phyloP scores from a whole-genome alignment of 352 stramenopile genomes.

The Globisporangium okanoganense region DNA sequence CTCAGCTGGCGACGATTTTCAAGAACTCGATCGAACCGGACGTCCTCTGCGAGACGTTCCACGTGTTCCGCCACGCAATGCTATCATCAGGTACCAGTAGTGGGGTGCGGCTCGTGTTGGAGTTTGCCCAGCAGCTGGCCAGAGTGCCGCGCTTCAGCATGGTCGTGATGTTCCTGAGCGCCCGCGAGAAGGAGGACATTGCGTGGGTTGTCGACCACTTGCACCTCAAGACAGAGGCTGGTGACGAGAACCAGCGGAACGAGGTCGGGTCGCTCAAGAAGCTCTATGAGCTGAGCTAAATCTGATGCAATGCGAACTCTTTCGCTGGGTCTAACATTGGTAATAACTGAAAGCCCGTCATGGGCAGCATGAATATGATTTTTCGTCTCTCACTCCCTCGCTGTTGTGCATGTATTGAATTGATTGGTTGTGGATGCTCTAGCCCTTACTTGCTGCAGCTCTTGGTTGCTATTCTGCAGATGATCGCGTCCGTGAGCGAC shows the following conservation, averaged over 20 bases:
- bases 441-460: slow-evolving; percentile 71
- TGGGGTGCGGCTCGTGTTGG: slow-evolving; percentile 22
- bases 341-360: background rate
- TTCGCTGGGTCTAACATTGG: background rate
- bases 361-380: background rate
- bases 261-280: slow-evolving; percentile 31
- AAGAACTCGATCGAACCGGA: slow-evolving; percentile 77
- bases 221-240: slow-evolving; percentile 8
- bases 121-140: slow-evolving; percentile 34
- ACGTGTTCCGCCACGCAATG: slow-evolving; percentile 32
- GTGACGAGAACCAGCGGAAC: slow-evolving; percentile 7
- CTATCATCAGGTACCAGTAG: background rate
- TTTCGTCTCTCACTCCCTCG: background rate
- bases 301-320: background rate
- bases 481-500: slow-evolving; percentile 62
- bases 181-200: slow-evolving; percentile 56
- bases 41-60: slow-evolving; percentile 65
- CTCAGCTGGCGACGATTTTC: slow-evolving; percentile 43
- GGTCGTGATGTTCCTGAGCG: slow-evolving; percentile 75
- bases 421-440: background rate
- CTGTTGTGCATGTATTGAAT: slow-evolving; percentile 10
- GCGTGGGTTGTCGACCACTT: slow-evolving; percentile 36
- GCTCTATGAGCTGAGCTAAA: slow-evolving; percentile 43
- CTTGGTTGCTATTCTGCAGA: slow-evolving; percentile 85
- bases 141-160: slow-evolving; percentile 73